Percentiles rank a stretch among this genome's conserved stretches.
These are phyloP conservation scores for Tulasnella sp. DNA, from an alignment of 768 basidiomycete species.

Conservation along the genomic window DNA sequence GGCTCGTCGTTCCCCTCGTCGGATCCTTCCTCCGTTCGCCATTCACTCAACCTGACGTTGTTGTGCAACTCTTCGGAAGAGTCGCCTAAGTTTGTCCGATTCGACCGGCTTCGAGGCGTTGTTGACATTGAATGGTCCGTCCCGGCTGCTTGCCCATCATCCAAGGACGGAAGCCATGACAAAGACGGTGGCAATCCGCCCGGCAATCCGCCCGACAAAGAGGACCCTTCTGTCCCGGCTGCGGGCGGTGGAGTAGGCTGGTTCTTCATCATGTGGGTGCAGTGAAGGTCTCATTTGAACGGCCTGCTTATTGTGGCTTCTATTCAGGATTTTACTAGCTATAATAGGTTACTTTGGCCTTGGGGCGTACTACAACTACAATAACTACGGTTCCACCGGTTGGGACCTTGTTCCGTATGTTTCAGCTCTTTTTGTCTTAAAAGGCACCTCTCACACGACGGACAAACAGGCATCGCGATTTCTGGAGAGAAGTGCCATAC, in stretches of 20 bases:
- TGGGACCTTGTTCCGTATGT: slow-evolving; percentile 80
- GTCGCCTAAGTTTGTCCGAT: slow-evolving; percentile 50
- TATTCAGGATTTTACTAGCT: slow-evolving; percentile 56
- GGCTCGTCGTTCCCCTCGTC: slow-evolving; percentile 61
- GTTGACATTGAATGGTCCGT: slow-evolving; percentile 61
- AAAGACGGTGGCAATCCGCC: slow-evolving; percentile 7
- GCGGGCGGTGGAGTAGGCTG: slow-evolving; percentile 78
- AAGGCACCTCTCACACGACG: slow-evolving; percentile 18
- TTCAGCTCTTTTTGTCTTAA: slow-evolving; percentile 21
- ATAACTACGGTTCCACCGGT: slow-evolving; percentile 80
- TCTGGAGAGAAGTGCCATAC: slow-evolving; percentile 86
- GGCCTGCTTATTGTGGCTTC: not conserved
- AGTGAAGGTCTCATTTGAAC: too few species aligned
- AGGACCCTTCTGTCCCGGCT: slow-evolving; percentile 32
- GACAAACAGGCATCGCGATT: slow-evolving; percentile 68
- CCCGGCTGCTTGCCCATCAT: slow-evolving; percentile 53
- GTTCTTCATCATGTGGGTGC: slow-evolving; percentile 80
- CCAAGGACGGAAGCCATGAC: slow-evolving; percentile 34
- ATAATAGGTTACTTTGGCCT: slow-evolving; percentile 67
- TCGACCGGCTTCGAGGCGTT: slow-evolving; percentile 56
- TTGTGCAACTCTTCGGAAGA: slow-evolving; percentile 46
- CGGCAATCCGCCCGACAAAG: slow-evolving; percentile 30
- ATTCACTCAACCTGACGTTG: slow-evolving; percentile 60
- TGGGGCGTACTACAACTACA: slow-evolving; percentile 85
- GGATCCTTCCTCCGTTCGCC: slow-evolving; percentile 46